Evolutionary conservation across 2,329 filamentous ascomycete genomes (phyloP).

Genomic region (Didymella arachidicola): DNA sequence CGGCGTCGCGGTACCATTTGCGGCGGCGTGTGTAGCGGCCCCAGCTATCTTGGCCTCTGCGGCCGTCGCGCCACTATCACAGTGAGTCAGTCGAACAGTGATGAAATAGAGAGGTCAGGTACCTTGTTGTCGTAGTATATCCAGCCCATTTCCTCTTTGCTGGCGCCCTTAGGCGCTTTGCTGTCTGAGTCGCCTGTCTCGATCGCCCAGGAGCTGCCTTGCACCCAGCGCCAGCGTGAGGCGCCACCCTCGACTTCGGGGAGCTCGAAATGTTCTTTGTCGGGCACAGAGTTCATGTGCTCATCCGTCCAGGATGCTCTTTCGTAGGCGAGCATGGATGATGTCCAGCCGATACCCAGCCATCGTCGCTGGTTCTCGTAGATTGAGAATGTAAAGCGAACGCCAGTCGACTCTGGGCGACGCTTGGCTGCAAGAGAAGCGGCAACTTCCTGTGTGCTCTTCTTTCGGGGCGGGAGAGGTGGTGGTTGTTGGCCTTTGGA

Average conservation of each 20-base stretch:
- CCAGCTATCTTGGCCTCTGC: constrained; percentile 88
- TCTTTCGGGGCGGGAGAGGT: constrained; percentile 53
- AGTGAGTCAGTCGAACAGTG: constrained; percentile 21
- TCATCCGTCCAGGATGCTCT: constrained; percentile 94
- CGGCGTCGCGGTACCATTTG: constrained; percentile 97
- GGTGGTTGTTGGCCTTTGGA: constrained; percentile 44
- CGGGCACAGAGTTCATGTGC: constrained; percentile 80
- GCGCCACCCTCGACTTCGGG: constrained; percentile 71
- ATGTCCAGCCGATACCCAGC: constrained; percentile 95
- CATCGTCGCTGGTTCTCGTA: constrained; percentile 97
- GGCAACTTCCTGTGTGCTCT: constrained; percentile 58
- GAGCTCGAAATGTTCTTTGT: constrained; percentile 75
- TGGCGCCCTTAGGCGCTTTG: constrained; percentile 48
- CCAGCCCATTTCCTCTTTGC: constrained; percentile 74
- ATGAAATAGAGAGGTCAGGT: constrained; percentile 20
- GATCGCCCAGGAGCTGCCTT: constrained; percentile 84
- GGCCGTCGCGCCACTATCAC: constrained; percentile 83
- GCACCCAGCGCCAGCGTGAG: constrained; percentile 80
- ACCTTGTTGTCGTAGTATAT: constrained; percentile 99
- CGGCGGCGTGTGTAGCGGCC: constrained; percentile 89
- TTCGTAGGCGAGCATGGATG: constrained; percentile 88
- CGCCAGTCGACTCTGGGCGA: constrained; percentile 69
- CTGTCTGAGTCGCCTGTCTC: constrained; percentile 68
- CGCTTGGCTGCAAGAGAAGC: constrained; percentile 54
- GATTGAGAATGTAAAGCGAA: constrained; percentile 94